Base-by-base conservation (phyloP, 163 green algal genomes). In the Coccomyxa subellipsoidea region DNA sequence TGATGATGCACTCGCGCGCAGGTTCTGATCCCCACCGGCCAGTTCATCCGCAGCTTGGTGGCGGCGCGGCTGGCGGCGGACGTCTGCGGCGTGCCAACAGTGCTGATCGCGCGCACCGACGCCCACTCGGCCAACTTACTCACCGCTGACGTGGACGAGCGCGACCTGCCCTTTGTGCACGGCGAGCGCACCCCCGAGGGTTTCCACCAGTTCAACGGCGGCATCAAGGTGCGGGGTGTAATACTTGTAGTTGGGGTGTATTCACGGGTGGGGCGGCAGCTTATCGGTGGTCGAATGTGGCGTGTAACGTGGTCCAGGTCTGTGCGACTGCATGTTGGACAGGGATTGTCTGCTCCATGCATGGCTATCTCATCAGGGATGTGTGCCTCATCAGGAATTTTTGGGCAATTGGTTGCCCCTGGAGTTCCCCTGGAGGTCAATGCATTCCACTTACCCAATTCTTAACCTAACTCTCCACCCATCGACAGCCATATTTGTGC, bases 31-130 rank as follows among this genome's bases (percentile, higher is more conserved):
- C 93, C 93, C 70, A 93, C 90, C 12, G 79, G 72, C 69, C 87
- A 94, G 82, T 94, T 94, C 47, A 79, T 96, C 53, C 89, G 93
- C 81, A 95, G 93, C 83, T 90, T 97, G 78, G 88, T 91, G 35
- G 93, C 93, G 23, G 93, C 94, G 2, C 90, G 94, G 54, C 90
- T 97, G 82, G 93, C 93, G 29, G 93, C 94, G 31, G 94, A 98
- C 86, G 94, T 98, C 38, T 81, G 87, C 38, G 93, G 93, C 76
- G 87, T 93, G 47, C 92, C 95, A 69, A 95, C 90, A 6, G 76
- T 98, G 59, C 89, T 98, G 39, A 91, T 96, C 34, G 93, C 92
- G 0, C 89, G 93, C 80, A 96, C 93, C 35, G 94, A 98, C 80
- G 94, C 94, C 1, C 91, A 93, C 79, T 91, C 87, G 18, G 94